phyloP scores from a whole-genome alignment of 2,329 filamentous ascomycete species.

The Calycina herbarum region DNA sequence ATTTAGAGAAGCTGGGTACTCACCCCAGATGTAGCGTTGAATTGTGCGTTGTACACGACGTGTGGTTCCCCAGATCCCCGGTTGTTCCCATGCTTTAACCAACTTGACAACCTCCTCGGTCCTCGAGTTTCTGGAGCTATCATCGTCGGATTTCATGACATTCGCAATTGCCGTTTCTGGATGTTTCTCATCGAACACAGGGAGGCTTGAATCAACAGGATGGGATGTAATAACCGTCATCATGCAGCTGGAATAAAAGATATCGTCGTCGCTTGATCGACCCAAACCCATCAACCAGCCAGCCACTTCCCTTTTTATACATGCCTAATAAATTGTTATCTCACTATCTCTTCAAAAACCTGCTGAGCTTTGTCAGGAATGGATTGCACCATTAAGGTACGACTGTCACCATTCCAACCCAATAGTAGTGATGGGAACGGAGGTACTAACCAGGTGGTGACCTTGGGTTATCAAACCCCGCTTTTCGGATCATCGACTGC shows the following conservation, averaged over 20 bases:
- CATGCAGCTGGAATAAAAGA: neutral
- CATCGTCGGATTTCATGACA: neutral
- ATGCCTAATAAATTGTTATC: neutral
- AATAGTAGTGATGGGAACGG: no score
- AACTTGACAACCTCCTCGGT: neutral
- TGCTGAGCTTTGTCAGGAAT: neutral
- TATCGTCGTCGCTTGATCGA: neutral
- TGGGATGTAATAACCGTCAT: neutral
- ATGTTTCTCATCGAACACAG: neutral
- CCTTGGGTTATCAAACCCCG: neutral
- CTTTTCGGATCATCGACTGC: neutral
- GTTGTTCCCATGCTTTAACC: slow-evolving; percentile 23
- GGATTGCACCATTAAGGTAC: neutral
- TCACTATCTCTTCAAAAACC: neutral
- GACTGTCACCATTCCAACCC: neutral
- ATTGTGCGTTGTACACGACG: slow-evolving; percentile 22
- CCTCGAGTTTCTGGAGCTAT: neutral
- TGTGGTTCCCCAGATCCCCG: slow-evolving; percentile 18
- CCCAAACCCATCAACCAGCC: neutral
- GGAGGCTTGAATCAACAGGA: no score
- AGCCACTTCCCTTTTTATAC: neutral
- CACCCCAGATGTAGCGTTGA: slow-evolving; percentile 34
- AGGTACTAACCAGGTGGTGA: neutral
- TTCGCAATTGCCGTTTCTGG: neutral
- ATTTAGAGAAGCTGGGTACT: no score